A percentile compares a stretch with the other conserved stretches of the same genome.
Evolutionary conservation across 2,329 filamentous ascomycete species (phyloP).

Genomic region (Calycina marina): DNA sequence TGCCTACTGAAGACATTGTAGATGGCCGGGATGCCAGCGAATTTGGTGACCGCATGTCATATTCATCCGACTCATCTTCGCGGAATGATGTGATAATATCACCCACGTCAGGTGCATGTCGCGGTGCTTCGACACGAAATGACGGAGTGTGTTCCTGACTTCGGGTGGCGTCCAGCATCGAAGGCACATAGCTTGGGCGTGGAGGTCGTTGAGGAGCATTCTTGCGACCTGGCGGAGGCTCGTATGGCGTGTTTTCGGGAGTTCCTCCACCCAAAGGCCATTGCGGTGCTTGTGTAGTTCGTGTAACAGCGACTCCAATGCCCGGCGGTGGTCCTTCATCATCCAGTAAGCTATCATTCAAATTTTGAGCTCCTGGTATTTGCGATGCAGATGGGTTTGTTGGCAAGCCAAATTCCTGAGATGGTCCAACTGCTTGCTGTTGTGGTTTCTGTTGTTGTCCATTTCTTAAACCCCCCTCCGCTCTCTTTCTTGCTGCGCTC

Average conservation of each 20-base stretch:
- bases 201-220: conserved; percentile 43
- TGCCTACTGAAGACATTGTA: conserved; percentile 36
- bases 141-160: conserved; percentile 40
- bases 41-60: conserved; percentile 1
- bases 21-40: conserved; percentile 34
- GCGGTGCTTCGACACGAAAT: conserved; percentile 32
- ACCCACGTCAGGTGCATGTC: conserved; percentile 16
- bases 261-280: conserved; percentile 32
- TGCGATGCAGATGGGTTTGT: conserved; percentile 8
- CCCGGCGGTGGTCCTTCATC: conserved; percentile 11
- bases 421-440: conserved; percentile 7
- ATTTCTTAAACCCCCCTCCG: conserved; percentile 27
- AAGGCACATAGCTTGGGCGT: conserved; percentile 44
- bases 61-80: conserved; percentile 2
- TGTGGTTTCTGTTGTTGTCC: conserved; percentile 14
- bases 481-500: conserved; percentile 38
- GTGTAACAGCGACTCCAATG: conserved; percentile 31
- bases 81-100: conserved; percentile 1
- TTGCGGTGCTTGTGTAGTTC: conserved; percentile 34
- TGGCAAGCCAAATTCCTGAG: background rate
- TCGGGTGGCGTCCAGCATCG: conserved; percentile 39
- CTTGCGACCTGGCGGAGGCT: conserved; percentile 34
- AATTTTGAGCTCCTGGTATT: conserved; percentile 11
- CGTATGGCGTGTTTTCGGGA: conserved; percentile 26
- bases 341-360: conserved; percentile 11